phyloP scores from a whole-genome alignment of 352 stramenopile genomes.

The Bremia lactucae region DNA sequence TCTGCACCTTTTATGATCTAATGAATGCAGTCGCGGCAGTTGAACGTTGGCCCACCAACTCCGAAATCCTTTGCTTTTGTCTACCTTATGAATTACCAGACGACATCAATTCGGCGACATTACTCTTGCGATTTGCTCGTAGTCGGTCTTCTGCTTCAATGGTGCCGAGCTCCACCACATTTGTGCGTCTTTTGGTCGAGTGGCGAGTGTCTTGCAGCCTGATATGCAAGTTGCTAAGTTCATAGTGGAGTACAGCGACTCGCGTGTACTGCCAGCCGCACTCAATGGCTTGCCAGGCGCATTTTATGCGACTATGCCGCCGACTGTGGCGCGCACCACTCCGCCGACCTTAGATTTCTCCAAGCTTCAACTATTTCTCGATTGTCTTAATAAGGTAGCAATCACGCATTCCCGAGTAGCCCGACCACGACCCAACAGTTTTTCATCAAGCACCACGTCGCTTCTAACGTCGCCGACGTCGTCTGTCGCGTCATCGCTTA shows the following conservation, averaged over 20 bases:
- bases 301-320: constrained; percentile 25
- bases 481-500: constrained; percentile 50
- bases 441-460: constrained; percentile 47
- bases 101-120: constrained; percentile 49
- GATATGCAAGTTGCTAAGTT: constrained; percentile 33
- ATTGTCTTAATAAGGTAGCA: constrained; percentile 24
- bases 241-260: constrained; percentile 72
- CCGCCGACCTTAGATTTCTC: constrained; percentile 44
- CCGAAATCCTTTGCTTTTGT: constrained; percentile 43
- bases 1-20: constrained; percentile 69
- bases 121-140: constrained; percentile 33
- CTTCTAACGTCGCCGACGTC: constrained; percentile 59
- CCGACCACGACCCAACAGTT: constrained; percentile 40
- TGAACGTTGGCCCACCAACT: constrained; percentile 34
- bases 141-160: constrained; percentile 10
- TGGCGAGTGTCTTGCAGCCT: constrained; percentile 60
- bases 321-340: constrained; percentile 37
- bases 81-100: constrained; percentile 58
- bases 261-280: constrained; percentile 32
- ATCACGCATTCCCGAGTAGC: constrained; percentile 5
- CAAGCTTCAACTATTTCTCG: constrained; percentile 57
- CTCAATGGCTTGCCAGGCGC: constrained; percentile 26
- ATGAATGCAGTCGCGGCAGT: constrained; percentile 48
- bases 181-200: constrained; percentile 56
- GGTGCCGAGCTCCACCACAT: constrained; percentile 48